These are phyloP conservation scores for Xerocomus spinulosus DNA, from an alignment of 768 basidiomycete genomes.

Conservation along the genomic window DNA sequence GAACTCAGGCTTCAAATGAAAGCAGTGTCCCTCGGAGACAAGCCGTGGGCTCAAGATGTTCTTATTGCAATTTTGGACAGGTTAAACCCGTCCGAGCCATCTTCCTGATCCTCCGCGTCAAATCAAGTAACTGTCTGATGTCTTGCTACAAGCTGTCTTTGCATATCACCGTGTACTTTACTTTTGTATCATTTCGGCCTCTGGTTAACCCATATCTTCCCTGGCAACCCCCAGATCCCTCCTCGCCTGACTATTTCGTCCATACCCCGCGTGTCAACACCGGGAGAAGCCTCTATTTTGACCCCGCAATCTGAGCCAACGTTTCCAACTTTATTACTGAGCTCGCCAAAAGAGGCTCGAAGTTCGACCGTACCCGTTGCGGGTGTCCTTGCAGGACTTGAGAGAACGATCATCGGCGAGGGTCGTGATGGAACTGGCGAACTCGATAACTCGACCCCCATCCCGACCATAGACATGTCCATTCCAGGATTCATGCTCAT, in stretches of 20 bases:
- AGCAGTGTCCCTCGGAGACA: conserved; percentile 21
- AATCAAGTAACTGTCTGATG: too few relatives aligned
- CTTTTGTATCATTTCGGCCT: conserved; percentile 11
- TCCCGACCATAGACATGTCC: conserved; percentile 30
- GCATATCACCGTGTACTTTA: too few relatives aligned
- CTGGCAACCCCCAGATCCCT: conserved; percentile 63
- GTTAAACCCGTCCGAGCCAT: conserved; percentile 10
- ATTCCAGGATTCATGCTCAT: conserved; percentile 32
- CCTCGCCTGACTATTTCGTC: conserved; percentile 73
- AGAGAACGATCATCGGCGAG: conserved; percentile 57
- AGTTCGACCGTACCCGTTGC: conserved; percentile 65
- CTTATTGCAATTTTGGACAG: conserved; percentile 25
- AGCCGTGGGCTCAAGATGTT: conserved; percentile 22
- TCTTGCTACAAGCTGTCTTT: not conserved
- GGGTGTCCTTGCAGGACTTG: conserved; percentile 60
- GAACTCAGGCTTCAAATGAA: conserved; percentile 24
- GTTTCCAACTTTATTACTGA: conserved; percentile 9
- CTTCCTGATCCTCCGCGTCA: not conserved
- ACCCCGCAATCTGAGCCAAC: conserved; percentile 20
- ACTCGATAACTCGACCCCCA: conserved; percentile 27
- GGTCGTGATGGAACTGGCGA: conserved; percentile 35
- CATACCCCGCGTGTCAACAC: conserved; percentile 49
- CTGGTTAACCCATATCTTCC: conserved; percentile 49
- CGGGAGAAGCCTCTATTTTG: conserved; percentile 29
- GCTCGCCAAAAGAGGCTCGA: conserved; percentile 56